Evolutionary conservation across 192 early-diverging fungal genomes (phyloP).

Genomic region (Coemansia sp.): DNA sequence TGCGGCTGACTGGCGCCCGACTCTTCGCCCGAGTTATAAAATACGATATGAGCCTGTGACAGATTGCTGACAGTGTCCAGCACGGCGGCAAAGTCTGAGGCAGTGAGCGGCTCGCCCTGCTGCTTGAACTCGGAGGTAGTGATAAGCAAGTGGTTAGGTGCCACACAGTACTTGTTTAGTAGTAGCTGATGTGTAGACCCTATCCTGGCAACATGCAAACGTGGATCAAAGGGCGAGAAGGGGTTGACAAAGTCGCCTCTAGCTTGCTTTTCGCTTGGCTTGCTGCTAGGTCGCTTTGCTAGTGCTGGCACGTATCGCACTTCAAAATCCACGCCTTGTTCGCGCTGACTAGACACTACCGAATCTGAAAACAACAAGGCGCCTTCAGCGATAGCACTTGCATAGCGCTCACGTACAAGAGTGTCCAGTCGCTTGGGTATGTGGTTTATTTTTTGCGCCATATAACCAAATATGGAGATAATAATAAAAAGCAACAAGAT

Average conservation of each 20-base stretch:
- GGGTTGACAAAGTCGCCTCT: constrained; percentile 45
- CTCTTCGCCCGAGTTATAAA: constrained; percentile 55
- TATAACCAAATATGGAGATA: not conserved
- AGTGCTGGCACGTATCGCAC: constrained; percentile 48
- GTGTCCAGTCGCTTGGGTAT: constrained; percentile 25
- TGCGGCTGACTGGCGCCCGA: constrained; percentile 62
- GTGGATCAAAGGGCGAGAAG: constrained; percentile 45
- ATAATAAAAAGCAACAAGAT: not conserved
- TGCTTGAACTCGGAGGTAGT: constrained; percentile 57
- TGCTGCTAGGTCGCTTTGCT: constrained; percentile 49
- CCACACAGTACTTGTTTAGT: constrained; percentile 69
- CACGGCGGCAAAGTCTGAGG: constrained; percentile 43
- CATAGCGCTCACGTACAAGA: constrained; percentile 34
- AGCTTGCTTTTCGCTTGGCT: constrained; percentile 34
- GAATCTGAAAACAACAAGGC: constrained; percentile 52
- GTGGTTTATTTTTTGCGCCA: not conserved
- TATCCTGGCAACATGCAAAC: constrained; percentile 37
- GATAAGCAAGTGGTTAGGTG: constrained; percentile 61
- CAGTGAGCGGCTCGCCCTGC: constrained; percentile 52
- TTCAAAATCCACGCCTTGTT: constrained; percentile 44
- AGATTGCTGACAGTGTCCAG: constrained; percentile 17
- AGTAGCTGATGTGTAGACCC: constrained; percentile 58
- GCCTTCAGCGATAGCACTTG: constrained; percentile 40
- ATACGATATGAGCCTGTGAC: constrained; percentile 43
- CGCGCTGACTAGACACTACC: constrained; percentile 21